Conservation (phyloP, 2,329 filamentous ascomycete species). For the Chaetomium globosum region DNA sequence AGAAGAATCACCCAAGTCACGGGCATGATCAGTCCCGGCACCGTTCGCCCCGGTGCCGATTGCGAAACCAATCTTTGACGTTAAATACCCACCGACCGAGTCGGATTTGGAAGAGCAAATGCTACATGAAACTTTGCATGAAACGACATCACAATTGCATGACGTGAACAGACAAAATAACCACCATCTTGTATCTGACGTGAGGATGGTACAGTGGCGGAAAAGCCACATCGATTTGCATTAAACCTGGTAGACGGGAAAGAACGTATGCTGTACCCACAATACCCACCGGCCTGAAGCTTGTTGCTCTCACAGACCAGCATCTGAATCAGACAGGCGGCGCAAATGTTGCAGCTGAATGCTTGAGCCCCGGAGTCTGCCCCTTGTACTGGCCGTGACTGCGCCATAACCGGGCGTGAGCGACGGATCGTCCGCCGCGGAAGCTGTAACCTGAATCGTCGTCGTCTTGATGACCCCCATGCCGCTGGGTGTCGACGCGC, state of each 20-base stretch:
- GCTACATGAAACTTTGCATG: background rate
- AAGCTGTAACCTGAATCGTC: slow-evolving; percentile 34
- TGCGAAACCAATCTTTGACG: background rate
- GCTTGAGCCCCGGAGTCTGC: slow-evolving; percentile 21
- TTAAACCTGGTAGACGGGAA: background rate
- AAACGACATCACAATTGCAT: background rate
- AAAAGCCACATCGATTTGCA: background rate
- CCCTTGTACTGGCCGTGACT: slow-evolving; percentile 21
- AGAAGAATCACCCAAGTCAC: no score
- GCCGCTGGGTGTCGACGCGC: background rate
- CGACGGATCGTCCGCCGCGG: slow-evolving; percentile 7
- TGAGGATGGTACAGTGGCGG: background rate
- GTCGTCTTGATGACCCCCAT: slow-evolving; percentile 34
- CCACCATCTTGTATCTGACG: background rate
- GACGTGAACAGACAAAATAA: background rate
- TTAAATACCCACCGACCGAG: background rate
- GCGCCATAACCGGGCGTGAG: slow-evolving; percentile 12
- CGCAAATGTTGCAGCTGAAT: slow-evolving; percentile 13
- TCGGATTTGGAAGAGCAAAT: background rate
- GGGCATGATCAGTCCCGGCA: no score
- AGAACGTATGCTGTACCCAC: background rate
- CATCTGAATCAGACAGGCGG: background rate
- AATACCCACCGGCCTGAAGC: no score
- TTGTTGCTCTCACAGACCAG: background rate
- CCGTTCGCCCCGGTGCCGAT: background rate